Evolutionary conservation across 768 basidiomycete genomes (phyloP), one percentile per base, ranked within the genome.

Genomic region (Macrolepiota fuliginosa): DNA sequence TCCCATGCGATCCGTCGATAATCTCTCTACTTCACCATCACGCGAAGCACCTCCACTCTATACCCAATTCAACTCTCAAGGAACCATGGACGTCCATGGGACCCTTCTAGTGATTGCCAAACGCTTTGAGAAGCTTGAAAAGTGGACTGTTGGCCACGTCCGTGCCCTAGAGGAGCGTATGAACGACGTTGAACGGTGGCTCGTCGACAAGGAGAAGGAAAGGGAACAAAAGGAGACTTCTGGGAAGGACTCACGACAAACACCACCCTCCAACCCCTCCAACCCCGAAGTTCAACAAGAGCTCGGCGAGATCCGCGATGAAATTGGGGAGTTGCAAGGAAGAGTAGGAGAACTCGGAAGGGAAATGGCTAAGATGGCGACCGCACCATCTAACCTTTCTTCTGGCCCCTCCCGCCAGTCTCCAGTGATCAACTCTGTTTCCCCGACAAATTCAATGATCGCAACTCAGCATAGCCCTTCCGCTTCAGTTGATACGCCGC

Each of bases 101-200:
- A 94, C 92, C 0, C 77, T 94, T 4, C 74, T 94, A 24, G 81
- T 83, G 11, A 85, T 94, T 46, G 90, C 91, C 12, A 84, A 83
- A 61, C 85, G 92, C 22, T 94, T 94, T 62, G 92, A 94, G 72
- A 94, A 94, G 70, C 81, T 94, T 12, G 92, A 94, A 70, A 89
- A 89, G 64, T 94, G 92, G 92, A 89, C 92, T 0, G 91, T 94
- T 2, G 86, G 90, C 5, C 92, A 94, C 66, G 91, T 93, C 2
- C 86, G 92, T 57, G 92, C 92, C 1, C 75, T 94, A n/a, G 92
- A 94, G 66, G 92, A 94, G 19, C 83, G 92, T 35, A 94, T 94
- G 92, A 86, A 87, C 63, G 92, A 94, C 60, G 92, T 94, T n/a
- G 92, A 94, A 70, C 81, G 87, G 49, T 94, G 91, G 90, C 78